Base-by-base conservation (phyloP, 2,329 filamentous ascomycete genomes). In the Pyrenochaeta sp. region DNA sequence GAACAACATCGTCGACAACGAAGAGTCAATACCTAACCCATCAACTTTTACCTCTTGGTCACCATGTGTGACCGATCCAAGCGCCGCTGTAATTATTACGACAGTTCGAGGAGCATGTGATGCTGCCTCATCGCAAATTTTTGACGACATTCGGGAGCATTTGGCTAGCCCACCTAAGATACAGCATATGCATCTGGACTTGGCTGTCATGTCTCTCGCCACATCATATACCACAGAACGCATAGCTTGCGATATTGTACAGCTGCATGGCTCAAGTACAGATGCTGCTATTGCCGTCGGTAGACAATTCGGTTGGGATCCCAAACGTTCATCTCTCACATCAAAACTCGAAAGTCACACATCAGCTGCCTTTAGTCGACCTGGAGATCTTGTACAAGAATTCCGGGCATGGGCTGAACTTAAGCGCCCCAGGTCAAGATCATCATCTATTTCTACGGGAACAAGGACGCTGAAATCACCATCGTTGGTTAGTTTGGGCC, bases 331-430 rank as follows among this genome's bases (percentile, higher is more conserved):
- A 2, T 66, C 64, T 9, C 54, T 71, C 2, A 60, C 61, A 1
- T 21, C 55, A 9, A 64, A 64, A 21, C 53, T 66, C 43, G 51
- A 57, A 15, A 54, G 47, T 15, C 45, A 40, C 14, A 59, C 55
- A 7, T 49, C 64, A 5, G 63, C 55, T 23, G 54, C 52, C 4
- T 72, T 69, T 48, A 64, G 58, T 32, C 29, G 29, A 11, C 63
- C 69, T 6, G 67, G 68, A 10, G 68, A 72, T 42, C 47, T 71
- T n/a, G 49, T 66, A 7, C 56, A 61, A 17, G 69, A 71, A 17
- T 69, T 69, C 33, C 67, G 68, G 66, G 67, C 64, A 3, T 72
- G 69, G 68, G 62, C 68, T 7, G 69, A 70, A 44, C 46, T 68
- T 5, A 54, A 55, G n/a, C 29, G 47, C 9, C 31, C 46, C 6